Evolutionary conservation across 305 asterid species (phyloP).

Genomic region (Ajuga reptans): DNA sequence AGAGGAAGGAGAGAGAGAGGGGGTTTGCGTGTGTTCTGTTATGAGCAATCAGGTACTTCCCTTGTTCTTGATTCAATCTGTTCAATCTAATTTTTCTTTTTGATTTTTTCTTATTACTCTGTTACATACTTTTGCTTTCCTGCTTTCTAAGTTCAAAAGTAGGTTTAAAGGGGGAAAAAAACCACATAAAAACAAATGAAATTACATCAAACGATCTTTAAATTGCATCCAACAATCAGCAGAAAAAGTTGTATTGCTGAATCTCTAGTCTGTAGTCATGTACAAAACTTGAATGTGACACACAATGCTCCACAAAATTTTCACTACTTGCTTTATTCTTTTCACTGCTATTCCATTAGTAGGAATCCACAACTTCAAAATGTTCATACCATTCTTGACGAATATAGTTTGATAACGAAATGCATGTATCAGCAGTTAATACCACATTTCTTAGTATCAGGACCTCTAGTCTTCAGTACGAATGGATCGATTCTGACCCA

Average conservation of each 20-base stretch:
- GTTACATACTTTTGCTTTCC: not conserved
- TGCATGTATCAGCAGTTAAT: conserved; percentile 54
- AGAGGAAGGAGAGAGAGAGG: no score
- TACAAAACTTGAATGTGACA: conserved; percentile 28
- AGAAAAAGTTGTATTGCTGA: conserved; percentile 10
- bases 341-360: conserved; percentile 21
- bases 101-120: not conserved
- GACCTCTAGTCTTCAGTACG: conserved; percentile 70
- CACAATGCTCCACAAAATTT: conserved; percentile 26
- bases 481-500: conserved; percentile 91
- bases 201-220: not conserved
- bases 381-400: not conserved
- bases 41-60: conserved; percentile 10
- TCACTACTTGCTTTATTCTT: conserved; percentile 28
- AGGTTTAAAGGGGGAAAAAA: not conserved
- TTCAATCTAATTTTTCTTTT: not conserved
- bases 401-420: not conserved
- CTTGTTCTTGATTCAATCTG: not conserved
- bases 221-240: conserved; percentile 12
- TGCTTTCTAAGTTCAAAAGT: not conserved
- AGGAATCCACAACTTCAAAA: conserved; percentile 16
- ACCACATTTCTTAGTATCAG: conserved; percentile 74
- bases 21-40: not conserved
- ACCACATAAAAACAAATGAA: not conserved
- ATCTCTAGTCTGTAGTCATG: conserved; percentile 16